phyloP scores from a whole-genome alignment of 75 land plant genomes.

The Selaginella tamariscina region DNA sequence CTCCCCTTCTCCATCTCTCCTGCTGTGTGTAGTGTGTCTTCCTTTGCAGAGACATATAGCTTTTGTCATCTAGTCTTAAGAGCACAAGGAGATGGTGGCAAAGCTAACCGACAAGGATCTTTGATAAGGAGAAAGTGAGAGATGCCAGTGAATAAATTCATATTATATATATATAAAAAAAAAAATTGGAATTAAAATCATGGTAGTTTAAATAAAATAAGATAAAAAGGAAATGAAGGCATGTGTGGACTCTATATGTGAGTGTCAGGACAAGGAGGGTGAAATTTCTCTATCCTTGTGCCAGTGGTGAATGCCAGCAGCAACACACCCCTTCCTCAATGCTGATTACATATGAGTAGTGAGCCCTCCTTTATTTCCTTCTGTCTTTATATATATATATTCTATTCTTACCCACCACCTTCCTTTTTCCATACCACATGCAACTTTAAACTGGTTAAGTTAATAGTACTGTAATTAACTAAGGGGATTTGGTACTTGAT shows the following conservation, averaged over 20 bases:
- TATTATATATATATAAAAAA: not conserved
- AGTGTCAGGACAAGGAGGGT: slow-evolving; percentile 1
- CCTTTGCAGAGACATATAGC: slow-evolving; percentile 1
- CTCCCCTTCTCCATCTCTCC: not conserved
- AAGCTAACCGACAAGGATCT: not conserved
- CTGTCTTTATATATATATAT: too few relatives aligned
- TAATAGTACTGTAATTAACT: too few relatives aligned
- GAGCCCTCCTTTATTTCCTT: too few relatives aligned
- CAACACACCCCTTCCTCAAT: not conserved
- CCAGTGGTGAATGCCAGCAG: not conserved
- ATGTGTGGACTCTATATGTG: not conserved
- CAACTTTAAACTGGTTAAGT: too few relatives aligned
- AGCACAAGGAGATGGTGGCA: not conserved
- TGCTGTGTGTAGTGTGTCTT: not conserved
- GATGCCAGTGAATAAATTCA: not conserved
- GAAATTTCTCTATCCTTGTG: not conserved
- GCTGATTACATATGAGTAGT: slow-evolving; percentile 1
- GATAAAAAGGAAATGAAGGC: not conserved
- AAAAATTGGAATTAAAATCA: not conserved
- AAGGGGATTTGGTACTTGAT: too few relatives aligned
- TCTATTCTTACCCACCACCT: too few relatives aligned
- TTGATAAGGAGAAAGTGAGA: not conserved
- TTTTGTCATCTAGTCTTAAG: not conserved
- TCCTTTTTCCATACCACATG: too few relatives aligned
- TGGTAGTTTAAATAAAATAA: not conserved